A percentile compares a stretch with the other conserved stretches of the same genome.
These are phyloP conservation scores for Mycena vitilis DNA, from an alignment of 768 basidiomycete species.

Conservation along the genomic window DNA sequence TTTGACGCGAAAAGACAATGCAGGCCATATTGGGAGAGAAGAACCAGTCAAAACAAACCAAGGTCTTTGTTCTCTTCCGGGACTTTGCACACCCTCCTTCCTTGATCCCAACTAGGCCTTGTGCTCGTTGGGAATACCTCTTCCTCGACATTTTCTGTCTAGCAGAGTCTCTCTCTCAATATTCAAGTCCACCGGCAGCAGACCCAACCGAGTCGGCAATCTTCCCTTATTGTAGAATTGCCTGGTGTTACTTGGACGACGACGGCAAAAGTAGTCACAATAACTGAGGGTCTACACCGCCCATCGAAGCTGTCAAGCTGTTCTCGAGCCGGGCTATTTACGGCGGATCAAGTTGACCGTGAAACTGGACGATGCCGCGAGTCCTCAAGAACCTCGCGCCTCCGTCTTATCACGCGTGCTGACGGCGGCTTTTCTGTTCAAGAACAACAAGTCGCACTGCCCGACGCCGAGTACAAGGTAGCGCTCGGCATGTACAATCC, in stretches of 20 bases:
- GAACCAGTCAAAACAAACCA: no score
- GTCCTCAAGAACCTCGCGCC: no score
- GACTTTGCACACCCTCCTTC: conserved; percentile 15
- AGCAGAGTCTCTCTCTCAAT: background rate
- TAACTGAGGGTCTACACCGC: background rate
- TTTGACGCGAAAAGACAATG: conserved; percentile 27
- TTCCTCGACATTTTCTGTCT: background rate
- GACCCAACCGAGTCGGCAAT: background rate
- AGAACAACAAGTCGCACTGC: background rate
- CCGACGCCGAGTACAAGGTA: background rate
- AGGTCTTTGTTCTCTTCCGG: conserved; percentile 16
- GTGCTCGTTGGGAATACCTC: conserved; percentile 11
- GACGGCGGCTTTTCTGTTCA: no score
- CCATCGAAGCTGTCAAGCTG: conserved; percentile 5
- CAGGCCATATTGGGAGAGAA: conserved; percentile 2
- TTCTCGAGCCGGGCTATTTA: conserved; percentile 1
- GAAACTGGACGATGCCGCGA: no score
- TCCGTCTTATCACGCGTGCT: no score
- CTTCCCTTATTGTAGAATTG: background rate
- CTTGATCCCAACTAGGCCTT: conserved; percentile 11
- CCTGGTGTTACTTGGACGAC: background rate
- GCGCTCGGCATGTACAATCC: background rate
- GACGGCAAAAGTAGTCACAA: conserved; percentile 2
- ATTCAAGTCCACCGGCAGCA: background rate
- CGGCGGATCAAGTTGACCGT: background rate